A percentile compares a stretch with the other conserved stretches of the same genome.
Evolutionary conservation across 768 basidiomycete species (phyloP).

Genomic region (Pilatotrama ljubarskyi): DNA sequence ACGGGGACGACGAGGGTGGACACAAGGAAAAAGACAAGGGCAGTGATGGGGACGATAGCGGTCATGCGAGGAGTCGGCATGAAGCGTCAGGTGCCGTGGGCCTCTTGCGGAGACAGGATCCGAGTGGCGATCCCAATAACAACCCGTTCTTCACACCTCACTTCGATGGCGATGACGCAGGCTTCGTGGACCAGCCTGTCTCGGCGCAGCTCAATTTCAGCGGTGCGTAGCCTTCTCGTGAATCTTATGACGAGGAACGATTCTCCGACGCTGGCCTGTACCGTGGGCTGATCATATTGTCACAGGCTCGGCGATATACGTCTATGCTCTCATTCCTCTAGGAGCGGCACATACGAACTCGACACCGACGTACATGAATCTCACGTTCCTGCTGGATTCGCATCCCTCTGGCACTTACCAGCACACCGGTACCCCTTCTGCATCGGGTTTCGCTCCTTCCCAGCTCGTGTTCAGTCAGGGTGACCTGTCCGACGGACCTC

Average conservation of each 20-base stretch:
- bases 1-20: not conserved
- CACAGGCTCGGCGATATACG: slow-evolving; percentile 49
- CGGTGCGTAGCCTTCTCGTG: slow-evolving; percentile 21
- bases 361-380: slow-evolving; percentile 43
- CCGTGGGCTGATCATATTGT: not conserved
- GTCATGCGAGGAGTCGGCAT: not conserved
- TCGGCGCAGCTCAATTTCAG: slow-evolving; percentile 31
- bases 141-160: slow-evolving; percentile 28
- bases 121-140: slow-evolving; percentile 1
- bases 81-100: not conserved
- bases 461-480: slow-evolving; percentile 40
- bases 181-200: slow-evolving; percentile 26
- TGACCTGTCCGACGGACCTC: slow-evolving; percentile 39
- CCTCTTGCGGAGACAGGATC: slow-evolving; percentile 2
- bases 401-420: slow-evolving; percentile 31
- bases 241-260: not conserved
- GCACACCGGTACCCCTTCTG: slow-evolving; percentile 30
- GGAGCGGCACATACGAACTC: slow-evolving; percentile 26
- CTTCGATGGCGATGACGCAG: slow-evolving; percentile 27
- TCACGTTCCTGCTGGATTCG: slow-evolving; percentile 47
- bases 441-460: slow-evolving; percentile 34
- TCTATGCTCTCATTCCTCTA: slow-evolving; percentile 44
- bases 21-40: slow-evolving; percentile 8
- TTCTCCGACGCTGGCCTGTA: not conserved
- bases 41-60: slow-evolving; percentile 8